phyloP scores from a whole-genome alignment of 1,284 basidiomycete genomes.

The Phylloboletellus chloephorus region DNA sequence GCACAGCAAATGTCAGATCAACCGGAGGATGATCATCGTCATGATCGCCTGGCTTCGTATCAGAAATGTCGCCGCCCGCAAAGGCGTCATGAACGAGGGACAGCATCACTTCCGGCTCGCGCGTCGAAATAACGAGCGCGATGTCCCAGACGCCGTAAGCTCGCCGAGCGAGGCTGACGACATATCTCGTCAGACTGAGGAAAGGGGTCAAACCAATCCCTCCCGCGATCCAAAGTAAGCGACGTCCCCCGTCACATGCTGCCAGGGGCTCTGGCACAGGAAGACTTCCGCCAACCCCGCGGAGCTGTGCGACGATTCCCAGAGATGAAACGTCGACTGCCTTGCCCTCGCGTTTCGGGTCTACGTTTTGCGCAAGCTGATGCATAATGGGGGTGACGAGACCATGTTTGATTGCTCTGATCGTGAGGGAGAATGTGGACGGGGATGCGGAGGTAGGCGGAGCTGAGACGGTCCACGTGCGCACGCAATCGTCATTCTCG shows the following conservation, averaged over 20 bases:
- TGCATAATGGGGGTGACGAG: slow-evolving; percentile 25
- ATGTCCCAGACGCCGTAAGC: slow-evolving; percentile 19
- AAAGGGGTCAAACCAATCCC: slow-evolving; percentile 24
- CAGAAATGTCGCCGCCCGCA: neutral
- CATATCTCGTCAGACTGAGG: slow-evolving; percentile 13
- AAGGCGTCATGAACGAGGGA: slow-evolving; percentile 20
- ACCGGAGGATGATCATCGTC: slow-evolving; percentile 7
- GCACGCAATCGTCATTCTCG: slow-evolving; percentile 57
- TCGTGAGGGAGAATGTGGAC: slow-evolving; percentile 17
- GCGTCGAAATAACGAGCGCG: slow-evolving; percentile 19
- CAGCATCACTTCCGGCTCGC: slow-evolving; percentile 23
- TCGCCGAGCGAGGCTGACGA: slow-evolving; percentile 14
- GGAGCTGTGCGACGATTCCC: slow-evolving; percentile 34
- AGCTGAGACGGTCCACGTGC: slow-evolving; percentile 58
- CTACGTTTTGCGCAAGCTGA: slow-evolving; percentile 14
- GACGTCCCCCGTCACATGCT: slow-evolving; percentile 21
- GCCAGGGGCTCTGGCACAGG: slow-evolving; percentile 27
- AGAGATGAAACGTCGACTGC: slow-evolving; percentile 21
- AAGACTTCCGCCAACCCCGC: slow-evolving; percentile 23
- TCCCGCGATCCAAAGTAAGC: slow-evolving; percentile 24
- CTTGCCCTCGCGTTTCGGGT: slow-evolving; percentile 4
- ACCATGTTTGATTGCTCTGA: slow-evolving; percentile 39
- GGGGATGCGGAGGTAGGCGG: slow-evolving; percentile 33
- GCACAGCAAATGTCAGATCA: slow-evolving; percentile 13
- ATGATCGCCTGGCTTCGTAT: neutral